Conservation (phyloP, 2,329 filamentous ascomycete genomes). For the Ophiostoma tasmaniense region DNA sequence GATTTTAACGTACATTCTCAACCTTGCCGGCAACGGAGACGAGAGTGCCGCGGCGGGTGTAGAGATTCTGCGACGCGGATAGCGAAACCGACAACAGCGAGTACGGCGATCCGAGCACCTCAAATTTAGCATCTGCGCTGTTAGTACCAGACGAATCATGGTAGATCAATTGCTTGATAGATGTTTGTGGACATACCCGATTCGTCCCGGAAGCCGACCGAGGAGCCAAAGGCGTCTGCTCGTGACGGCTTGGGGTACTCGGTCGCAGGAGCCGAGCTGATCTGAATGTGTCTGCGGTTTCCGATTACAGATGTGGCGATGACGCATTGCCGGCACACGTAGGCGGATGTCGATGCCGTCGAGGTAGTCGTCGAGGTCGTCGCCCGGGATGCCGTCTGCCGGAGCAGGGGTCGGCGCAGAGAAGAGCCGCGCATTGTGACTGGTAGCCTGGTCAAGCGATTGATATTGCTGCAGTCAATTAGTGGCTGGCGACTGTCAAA, state of each 20-base stretch:
- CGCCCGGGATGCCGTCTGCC: slow-evolving; percentile 14
- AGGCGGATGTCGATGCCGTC: slow-evolving; percentile 24
- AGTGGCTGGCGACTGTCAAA: no score
- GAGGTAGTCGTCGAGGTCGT: not conserved
- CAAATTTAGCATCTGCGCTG: slow-evolving; percentile 75
- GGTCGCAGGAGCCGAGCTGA: slow-evolving; percentile 52
- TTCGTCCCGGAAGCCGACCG: slow-evolving; percentile 37
- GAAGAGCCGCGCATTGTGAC: slow-evolving; percentile 17
- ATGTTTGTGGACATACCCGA: slow-evolving; percentile 37
- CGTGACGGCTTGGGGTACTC: slow-evolving; percentile 39
- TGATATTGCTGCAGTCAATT: no score
- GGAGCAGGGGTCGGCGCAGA: slow-evolving; percentile 11
- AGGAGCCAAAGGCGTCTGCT: slow-evolving; percentile 47
- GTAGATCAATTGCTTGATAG: not conserved
- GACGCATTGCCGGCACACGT: slow-evolving; percentile 46
- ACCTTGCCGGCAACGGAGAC: slow-evolving; percentile 83
- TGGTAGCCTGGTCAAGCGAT: no score
- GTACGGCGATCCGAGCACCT: slow-evolving; percentile 84
- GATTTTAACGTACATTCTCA: slow-evolving; percentile 59
- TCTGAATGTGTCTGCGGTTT: slow-evolving; percentile 44
- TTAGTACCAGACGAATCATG: not conserved
- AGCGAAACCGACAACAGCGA: slow-evolving; percentile 89
- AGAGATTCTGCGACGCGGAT: slow-evolving; percentile 87
- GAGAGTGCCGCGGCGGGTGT: slow-evolving; percentile 83
- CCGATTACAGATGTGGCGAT: not conserved